These are phyloP conservation scores for Carnegiea gigantea DNA, from an alignment of 179 eudicot genomes.

Conservation along the genomic window DNA sequence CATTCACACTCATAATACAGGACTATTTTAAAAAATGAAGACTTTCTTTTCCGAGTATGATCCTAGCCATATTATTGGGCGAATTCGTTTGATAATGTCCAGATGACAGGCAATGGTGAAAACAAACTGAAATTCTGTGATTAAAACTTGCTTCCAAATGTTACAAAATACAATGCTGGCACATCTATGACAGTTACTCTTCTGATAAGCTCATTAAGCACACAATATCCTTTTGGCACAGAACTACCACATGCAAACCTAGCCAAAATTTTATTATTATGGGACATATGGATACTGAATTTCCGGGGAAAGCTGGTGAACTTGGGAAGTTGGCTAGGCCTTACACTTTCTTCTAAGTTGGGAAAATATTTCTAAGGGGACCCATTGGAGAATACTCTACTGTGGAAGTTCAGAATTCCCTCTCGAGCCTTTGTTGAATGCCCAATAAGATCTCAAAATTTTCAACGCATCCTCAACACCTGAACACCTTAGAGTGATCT, in stretches of 20 bases:
- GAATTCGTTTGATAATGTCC: neutral
- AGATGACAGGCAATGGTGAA: neutral
- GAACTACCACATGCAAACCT: neutral
- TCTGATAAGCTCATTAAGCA: neutral
- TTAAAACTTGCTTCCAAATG: neutral
- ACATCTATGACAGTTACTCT: neutral
- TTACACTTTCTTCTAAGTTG: neutral
- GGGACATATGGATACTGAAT: neutral
- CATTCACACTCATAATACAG: neutral
- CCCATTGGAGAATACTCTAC: neutral
- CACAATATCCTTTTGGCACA: neutral
- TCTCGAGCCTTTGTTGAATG: neutral
- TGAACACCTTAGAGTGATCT: conserved; percentile 1
- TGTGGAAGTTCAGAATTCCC: neutral
- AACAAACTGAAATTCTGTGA: neutral
- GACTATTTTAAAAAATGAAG: neutral
- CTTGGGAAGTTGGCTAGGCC: neutral
- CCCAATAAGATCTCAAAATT: neutral
- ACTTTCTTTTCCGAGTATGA: neutral
- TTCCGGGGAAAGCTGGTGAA: neutral
- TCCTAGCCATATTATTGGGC: neutral
- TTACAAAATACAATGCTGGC: neutral
- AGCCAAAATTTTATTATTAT: neutral
- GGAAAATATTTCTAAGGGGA: neutral
- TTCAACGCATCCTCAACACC: neutral